Evolutionary conservation across 352 stramenopile genomes (phyloP).

Genomic region (Pythium rishiriense): DNA sequence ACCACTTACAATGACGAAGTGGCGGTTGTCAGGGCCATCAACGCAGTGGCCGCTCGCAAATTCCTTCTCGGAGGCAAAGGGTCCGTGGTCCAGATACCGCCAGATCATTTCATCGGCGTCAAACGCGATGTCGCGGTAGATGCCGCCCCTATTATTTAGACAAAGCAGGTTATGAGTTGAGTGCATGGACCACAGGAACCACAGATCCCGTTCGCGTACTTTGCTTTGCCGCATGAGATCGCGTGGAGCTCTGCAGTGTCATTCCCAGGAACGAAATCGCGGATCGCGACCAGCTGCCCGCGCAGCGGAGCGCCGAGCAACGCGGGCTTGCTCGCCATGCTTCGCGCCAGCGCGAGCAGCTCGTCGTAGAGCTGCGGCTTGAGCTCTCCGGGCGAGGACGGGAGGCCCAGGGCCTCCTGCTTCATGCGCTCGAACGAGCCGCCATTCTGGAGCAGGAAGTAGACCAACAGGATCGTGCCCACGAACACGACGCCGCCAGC

Average conservation of each 20-base stretch:
- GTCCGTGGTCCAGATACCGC: slow-evolving; percentile 64
- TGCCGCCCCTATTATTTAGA: slow-evolving; percentile 50
- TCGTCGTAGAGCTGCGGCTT: slow-evolving; percentile 89
- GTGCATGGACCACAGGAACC: not conserved
- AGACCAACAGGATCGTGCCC: slow-evolving; percentile 79
- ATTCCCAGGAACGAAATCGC: slow-evolving; percentile 36
- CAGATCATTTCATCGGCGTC: slow-evolving; percentile 83
- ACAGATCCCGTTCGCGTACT: slow-evolving; percentile 22
- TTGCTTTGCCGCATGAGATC: slow-evolving; percentile 50
- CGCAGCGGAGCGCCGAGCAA: slow-evolving; percentile 34
- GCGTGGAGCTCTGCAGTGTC: slow-evolving; percentile 41
- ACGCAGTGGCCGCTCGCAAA: slow-evolving; percentile 44
- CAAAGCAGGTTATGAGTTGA: not conserved
- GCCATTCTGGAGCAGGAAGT: slow-evolving; percentile 76
- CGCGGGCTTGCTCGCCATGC: slow-evolving; percentile 38
- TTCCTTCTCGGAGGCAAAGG: slow-evolving; percentile 40
- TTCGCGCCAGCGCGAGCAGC: slow-evolving; percentile 58
- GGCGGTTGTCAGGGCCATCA: slow-evolving; percentile 38
- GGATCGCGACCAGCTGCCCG: slow-evolving; percentile 45
- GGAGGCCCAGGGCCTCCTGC: slow-evolving; percentile 73
- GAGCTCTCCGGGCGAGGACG: slow-evolving; percentile 47
- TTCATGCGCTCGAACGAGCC: slow-evolving; percentile 90
- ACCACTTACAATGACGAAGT: slow-evolving; percentile 56
- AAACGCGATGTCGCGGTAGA: slow-evolving; percentile 62
- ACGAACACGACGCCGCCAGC: slow-evolving; percentile 84